Percentiles rank a stretch among this genome's conserved stretches.
Evolutionary conservation across 805 yeast genomes (phyloP).

Genomic region (Lipomyces sp.): DNA sequence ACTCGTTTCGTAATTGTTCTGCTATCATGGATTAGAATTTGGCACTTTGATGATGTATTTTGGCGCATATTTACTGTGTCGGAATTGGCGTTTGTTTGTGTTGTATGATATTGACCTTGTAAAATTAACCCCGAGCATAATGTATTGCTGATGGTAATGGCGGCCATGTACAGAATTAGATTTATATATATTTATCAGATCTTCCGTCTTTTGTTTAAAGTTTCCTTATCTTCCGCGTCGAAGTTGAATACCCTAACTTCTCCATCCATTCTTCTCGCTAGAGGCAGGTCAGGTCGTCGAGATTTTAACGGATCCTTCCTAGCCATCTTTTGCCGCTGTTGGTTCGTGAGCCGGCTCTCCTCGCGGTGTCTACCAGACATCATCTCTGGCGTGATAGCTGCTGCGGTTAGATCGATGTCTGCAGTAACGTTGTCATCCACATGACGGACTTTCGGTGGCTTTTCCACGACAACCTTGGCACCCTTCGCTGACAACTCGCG

Average conservation of each 20-base stretch:
- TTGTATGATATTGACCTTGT: conserved; percentile 4
- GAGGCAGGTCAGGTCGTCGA: conserved; percentile 38
- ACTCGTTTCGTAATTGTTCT: conserved; percentile 42
- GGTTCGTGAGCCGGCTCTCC: conserved; percentile 21
- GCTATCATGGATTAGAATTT: background rate
- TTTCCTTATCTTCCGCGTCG: conserved; percentile 24
- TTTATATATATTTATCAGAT: background rate
- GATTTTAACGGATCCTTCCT: conserved; percentile 27
- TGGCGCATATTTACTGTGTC: background rate
- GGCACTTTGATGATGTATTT: background rate
- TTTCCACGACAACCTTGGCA: conserved; percentile 40
- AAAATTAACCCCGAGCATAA: background rate
- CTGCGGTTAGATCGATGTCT: conserved; percentile 42
- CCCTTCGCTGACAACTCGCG: conserved; percentile 43
- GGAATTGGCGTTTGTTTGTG: conserved; percentile 3
- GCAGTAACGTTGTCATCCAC: conserved; percentile 44
- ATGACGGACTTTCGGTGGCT: conserved; percentile 42
- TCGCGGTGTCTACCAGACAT: conserved; percentile 9
- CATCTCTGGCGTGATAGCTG: conserved; percentile 20
- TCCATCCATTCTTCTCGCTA: conserved; percentile 31
- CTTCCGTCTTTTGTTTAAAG: conserved; percentile 7
- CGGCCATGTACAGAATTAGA: conserved; percentile 1
- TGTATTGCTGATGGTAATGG: background rate
- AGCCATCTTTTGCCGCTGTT: conserved; percentile 18
- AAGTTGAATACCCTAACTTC: conserved; percentile 21